A percentile compares a stretch with the other conserved stretches of the same genome.
phyloP scores from a whole-genome alignment of 225 moss, liverwort and hornwort genomes.

The Bryum argenteum region DNA sequence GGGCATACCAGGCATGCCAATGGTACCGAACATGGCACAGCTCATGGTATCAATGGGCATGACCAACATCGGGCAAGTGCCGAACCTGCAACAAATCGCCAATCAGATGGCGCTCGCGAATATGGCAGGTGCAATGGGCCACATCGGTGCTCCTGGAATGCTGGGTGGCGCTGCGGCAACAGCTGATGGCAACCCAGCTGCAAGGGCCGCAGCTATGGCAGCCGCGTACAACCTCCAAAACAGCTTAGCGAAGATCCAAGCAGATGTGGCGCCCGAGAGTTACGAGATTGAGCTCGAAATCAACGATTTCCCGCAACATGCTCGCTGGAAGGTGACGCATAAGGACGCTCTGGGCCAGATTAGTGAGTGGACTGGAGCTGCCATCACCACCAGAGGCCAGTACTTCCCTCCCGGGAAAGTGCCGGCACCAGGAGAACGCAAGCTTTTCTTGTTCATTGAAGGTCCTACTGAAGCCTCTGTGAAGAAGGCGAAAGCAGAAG shows the following conservation, averaged over 20 bases:
- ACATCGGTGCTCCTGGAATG: conserved; percentile 61
- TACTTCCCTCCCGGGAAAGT: conserved; percentile 94
- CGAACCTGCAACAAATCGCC: conserved; percentile 56
- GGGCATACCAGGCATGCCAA: conserved; percentile 58
- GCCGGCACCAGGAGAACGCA: conserved; percentile 93
- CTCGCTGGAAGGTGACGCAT: conserved; percentile 99
- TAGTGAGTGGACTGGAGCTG: conserved; percentile 99
- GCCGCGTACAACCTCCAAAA: conserved; percentile 97
- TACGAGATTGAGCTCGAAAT: conserved; percentile 98
- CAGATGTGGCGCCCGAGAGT: conserved; percentile 93
- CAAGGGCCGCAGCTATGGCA: conserved; percentile 92
- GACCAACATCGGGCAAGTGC: conserved; percentile 64
- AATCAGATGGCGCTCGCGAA: conserved; percentile 68
- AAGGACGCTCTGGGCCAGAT: conserved; percentile 99
- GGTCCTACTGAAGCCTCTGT: conserved; percentile 98
- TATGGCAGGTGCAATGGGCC: conserved; percentile 86
- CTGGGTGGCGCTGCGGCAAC: conserved; percentile 62
- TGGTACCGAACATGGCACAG: conserved; percentile 74
- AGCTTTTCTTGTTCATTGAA: conserved; percentile 96
- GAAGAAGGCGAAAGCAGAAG: conserved; percentile 98
- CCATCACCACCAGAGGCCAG: conserved; percentile 96
- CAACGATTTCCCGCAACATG: conserved; percentile 98
- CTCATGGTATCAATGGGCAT: conserved; percentile 72
- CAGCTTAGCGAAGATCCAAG: conserved; percentile 97
- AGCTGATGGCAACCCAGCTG: conserved; percentile 75